A percentile compares a stretch with the other conserved stretches of the same genome.
These are phyloP conservation scores for Alternaria triticina DNA, from an alignment of 2,329 filamentous ascomycete genomes.

Conservation along the genomic window DNA sequence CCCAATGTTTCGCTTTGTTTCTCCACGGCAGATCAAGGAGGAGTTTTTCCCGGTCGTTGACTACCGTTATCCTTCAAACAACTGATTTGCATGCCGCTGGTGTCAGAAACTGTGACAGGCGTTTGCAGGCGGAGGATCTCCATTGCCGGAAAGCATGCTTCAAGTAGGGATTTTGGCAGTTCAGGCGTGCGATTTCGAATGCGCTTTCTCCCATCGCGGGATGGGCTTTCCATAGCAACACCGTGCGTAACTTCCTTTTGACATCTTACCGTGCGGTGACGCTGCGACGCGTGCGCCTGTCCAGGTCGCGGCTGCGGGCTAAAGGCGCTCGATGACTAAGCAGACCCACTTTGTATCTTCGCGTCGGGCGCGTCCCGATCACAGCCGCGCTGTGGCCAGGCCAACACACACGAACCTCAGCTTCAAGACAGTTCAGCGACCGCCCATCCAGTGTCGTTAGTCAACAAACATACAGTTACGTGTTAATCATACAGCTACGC, in stretches of 20 bases:
- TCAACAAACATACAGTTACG: background rate
- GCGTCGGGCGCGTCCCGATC: background rate
- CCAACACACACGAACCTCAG: background rate
- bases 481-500: background rate
- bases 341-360: background rate
- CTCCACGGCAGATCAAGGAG: slow-evolving; percentile 61
- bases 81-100: background rate
- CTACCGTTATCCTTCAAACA: slow-evolving; percentile 60
- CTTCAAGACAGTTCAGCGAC: background rate
- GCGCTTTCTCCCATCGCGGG: background rate
- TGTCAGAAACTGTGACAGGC: background rate
- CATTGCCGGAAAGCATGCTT: background rate
- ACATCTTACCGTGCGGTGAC: background rate
- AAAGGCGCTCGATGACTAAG: background rate
- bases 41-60: slow-evolving; percentile 55
- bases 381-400: background rate
- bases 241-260: background rate
- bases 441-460: background rate
- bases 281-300: background rate
- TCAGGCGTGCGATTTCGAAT: background rate
- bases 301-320: background rate
- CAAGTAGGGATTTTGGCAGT: background rate
- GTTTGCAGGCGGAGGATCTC: background rate
- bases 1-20: slow-evolving; percentile 60
- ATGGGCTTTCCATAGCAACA: background rate